These are phyloP conservation scores for Ophiocordyceps unilateralis DNA, from an alignment of 2,329 filamentous ascomycete species.

Conservation along the genomic window DNA sequence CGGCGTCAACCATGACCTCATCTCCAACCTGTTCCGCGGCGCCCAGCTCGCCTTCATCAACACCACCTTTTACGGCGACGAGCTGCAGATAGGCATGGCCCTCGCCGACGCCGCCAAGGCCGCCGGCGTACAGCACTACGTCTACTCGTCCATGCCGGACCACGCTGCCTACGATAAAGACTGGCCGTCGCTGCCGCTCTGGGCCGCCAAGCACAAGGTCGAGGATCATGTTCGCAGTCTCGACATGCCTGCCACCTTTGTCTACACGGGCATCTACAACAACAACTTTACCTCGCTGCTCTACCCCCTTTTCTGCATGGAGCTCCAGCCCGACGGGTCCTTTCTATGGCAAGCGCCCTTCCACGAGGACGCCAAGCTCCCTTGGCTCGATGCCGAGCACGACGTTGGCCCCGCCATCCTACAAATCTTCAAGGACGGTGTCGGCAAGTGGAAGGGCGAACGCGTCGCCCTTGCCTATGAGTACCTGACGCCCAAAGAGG, in stretches of 20 bases:
- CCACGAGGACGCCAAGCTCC: slow-evolving; percentile 71
- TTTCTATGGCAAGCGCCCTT: slow-evolving; percentile 92
- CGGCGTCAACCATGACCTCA: slow-evolving; percentile 54
- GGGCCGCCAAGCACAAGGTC: slow-evolving; percentile 82
- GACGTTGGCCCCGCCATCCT: slow-evolving; percentile 84
- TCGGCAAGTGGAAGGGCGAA: slow-evolving; percentile 61
- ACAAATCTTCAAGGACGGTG: slow-evolving; percentile 89
- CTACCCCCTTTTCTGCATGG: slow-evolving; percentile 93
- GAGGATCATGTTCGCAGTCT: slow-evolving; percentile 81
- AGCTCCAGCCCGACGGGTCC: slow-evolving; percentile 64
- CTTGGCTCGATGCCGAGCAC: slow-evolving; percentile 93
- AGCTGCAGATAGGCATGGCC: slow-evolving; percentile 74
- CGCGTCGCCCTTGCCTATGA: slow-evolving; percentile 83
- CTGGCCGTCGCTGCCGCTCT: slow-evolving; percentile 77
- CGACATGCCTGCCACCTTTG: slow-evolving; percentile 72
- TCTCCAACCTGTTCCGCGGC: slow-evolving; percentile 64
- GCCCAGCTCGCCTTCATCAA: slow-evolving; percentile 92
- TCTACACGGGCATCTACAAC: slow-evolving; percentile 96
- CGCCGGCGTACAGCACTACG: slow-evolving; percentile 72
- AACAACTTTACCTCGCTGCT: slow-evolving; percentile 93
- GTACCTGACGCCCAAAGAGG: slow-evolving; percentile 67
- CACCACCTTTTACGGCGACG: slow-evolving; percentile 92
- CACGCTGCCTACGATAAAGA: slow-evolving; percentile 59
- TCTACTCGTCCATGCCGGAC: slow-evolving; percentile 96
- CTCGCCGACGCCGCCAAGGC: slow-evolving; percentile 79